Conservation (phyloP, 768 basidiomycete species). For the Lactarius vividus region DNA sequence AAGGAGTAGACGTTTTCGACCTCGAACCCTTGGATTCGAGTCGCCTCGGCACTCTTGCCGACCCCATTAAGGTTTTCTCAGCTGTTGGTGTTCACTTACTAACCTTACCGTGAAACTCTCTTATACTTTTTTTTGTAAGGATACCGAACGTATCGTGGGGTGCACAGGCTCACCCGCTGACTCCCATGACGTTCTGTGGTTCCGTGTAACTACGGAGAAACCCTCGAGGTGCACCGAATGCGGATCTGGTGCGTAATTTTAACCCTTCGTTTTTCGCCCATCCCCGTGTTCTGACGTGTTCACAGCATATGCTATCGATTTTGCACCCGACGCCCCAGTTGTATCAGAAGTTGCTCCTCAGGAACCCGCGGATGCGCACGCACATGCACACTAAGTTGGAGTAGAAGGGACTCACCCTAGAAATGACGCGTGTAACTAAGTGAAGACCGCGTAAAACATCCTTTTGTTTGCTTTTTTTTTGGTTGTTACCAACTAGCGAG, state of each 20-base stretch:
- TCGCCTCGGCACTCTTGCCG: constrained; percentile 79
- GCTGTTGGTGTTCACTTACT: constrained; percentile 54
- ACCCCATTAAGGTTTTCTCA: constrained; percentile 86
- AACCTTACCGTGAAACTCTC: neutral
- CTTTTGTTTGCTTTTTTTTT: neutral
- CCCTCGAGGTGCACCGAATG: constrained; percentile 87
- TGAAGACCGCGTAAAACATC: constrained; percentile 3
- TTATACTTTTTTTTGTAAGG: constrained; percentile 48
- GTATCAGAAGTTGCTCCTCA: constrained; percentile 26
- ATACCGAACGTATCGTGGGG: constrained; percentile 79
- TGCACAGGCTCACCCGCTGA: constrained; percentile 95
- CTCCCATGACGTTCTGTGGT: constrained; percentile 92
- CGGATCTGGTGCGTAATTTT: constrained; percentile 71
- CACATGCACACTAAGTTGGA: constrained; percentile 14
- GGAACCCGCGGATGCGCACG: constrained; percentile 22
- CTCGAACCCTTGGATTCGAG: constrained; percentile 78
- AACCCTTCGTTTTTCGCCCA: neutral
- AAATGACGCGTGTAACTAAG: constrained; percentile 19
- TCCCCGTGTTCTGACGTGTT: constrained; percentile 11
- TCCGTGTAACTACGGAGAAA: constrained; percentile 62
- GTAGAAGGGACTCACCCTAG: constrained; percentile 9
- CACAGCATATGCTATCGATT: constrained; percentile 70
- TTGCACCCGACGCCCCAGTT: constrained; percentile 3
- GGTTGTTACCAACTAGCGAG: neutral
- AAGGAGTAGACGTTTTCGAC: constrained; percentile 90